A percentile compares a stretch with the other conserved stretches of the same genome.
Conservation (phyloP, 2,329 filamentous ascomycete species). For the Aspergillus sojae region DNA sequence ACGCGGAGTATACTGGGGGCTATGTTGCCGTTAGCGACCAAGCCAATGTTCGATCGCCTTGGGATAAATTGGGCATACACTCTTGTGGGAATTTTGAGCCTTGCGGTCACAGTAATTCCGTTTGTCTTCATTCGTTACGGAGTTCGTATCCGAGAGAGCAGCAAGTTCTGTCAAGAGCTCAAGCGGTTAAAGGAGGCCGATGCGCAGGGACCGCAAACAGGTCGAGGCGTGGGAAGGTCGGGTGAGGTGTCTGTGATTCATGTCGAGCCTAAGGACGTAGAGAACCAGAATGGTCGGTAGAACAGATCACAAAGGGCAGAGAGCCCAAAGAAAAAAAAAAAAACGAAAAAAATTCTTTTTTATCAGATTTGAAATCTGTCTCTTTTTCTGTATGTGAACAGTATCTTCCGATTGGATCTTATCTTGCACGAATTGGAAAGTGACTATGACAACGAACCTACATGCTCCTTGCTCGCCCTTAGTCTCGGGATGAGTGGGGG, state of each 20-base stretch:
- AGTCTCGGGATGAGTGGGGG: background rate
- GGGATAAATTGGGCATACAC: conserved; percentile 47
- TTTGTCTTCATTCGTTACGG: conserved; percentile 49
- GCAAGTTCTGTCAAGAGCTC: conserved; percentile 17
- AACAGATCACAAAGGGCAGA: no score
- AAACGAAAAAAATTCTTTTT: no score
- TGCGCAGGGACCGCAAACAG: background rate
- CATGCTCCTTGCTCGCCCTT: background rate
- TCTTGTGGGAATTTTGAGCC: conserved; percentile 38
- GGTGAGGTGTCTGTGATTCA: background rate
- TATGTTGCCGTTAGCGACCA: conserved; percentile 58
- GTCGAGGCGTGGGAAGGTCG: background rate
- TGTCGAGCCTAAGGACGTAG: background rate
- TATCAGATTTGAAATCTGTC: no score
- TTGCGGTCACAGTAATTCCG: conserved; percentile 43
- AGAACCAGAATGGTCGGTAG: background rate
- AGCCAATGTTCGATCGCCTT: conserved; percentile 43
- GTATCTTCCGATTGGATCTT: background rate
- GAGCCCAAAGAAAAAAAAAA: no score
- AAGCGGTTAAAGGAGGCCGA: conserved; percentile 34
- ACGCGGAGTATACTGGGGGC: conserved; percentile 56
- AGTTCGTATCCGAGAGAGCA: conserved; percentile 41
- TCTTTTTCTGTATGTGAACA: background rate
- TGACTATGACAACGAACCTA: background rate
- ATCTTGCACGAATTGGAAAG: background rate